These are phyloP conservation scores for Glaciozyma antarctica DNA, from an alignment of 768 basidiomycete genomes.

Conservation along the genomic window DNA sequence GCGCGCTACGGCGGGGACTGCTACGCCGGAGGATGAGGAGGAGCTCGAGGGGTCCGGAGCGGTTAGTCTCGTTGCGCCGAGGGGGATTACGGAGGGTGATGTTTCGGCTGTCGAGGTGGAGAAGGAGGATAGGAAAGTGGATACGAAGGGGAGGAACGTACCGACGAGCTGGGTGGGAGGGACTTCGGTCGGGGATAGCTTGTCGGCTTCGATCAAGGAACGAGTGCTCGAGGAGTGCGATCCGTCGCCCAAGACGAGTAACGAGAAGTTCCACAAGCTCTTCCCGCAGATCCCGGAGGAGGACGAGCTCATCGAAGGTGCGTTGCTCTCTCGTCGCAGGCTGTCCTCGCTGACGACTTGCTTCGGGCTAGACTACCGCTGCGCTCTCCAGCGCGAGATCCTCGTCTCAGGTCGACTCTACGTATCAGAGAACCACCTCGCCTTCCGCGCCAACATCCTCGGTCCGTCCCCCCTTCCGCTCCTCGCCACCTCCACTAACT, in stretches of 20 bases:
- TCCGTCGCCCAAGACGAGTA: slow-evolving; percentile 43
- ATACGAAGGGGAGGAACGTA: neutral
- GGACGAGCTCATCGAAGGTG: slow-evolving; percentile 95
- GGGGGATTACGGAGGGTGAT: too few species aligned
- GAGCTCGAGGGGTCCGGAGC: neutral
- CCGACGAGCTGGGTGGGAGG: neutral
- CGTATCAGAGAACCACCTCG: slow-evolving; percentile 95
- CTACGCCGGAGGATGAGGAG: neutral
- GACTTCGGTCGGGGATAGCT: neutral
- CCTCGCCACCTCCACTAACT: neutral
- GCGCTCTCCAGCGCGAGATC: slow-evolving; percentile 91
- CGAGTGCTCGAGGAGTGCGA: neutral
- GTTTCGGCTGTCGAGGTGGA: neutral
- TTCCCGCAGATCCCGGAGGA: slow-evolving; percentile 81
- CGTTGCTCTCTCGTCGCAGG: slow-evolving; percentile 32
- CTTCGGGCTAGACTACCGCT: slow-evolving; percentile 65
- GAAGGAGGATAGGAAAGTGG: neutral
- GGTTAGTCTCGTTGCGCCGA: too few species aligned
- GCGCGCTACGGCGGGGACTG: neutral
- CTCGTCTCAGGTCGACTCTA: slow-evolving; percentile 90
- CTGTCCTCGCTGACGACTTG: neutral
- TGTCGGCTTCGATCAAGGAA: neutral
- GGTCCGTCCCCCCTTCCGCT: slow-evolving; percentile 41
- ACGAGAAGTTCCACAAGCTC: slow-evolving; percentile 86
- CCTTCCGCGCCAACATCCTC: slow-evolving; percentile 97